phyloP scores from a whole-genome alignment of 106 monocot genomes.

The Iris macrosiphon region DNA sequence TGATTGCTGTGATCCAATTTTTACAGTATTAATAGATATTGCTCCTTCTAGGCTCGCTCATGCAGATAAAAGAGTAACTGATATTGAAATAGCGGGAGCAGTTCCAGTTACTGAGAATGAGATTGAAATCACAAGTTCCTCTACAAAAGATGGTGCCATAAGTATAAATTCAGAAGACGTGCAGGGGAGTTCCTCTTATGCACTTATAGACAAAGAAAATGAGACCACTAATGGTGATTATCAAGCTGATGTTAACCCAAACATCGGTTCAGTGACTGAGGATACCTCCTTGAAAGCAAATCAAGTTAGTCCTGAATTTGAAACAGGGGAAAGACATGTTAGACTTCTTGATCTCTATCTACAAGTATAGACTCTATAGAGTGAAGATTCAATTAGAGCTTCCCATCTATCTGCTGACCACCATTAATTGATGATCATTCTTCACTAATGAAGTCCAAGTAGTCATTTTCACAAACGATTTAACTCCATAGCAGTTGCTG shows the following conservation, averaged over 20 bases:
- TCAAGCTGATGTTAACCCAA: conserved; percentile 12
- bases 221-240: conserved; percentile 18
- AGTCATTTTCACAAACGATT: too few species aligned
- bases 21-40: conserved; percentile 2
- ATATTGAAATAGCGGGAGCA: conserved; percentile 16
- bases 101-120: conserved; percentile 27
- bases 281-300: conserved; percentile 18
- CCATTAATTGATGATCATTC: too few species aligned
- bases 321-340: conserved; percentile 19
- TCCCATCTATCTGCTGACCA: too few species aligned
- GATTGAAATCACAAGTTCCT: conserved; percentile 12
- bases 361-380: too few species aligned
- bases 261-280: conserved; percentile 13
- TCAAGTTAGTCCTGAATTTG: conserved; percentile 22
- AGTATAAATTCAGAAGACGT: conserved; percentile 14
- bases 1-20: too few species aligned
- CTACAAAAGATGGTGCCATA: conserved; percentile 7
- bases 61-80: conserved; percentile 15
- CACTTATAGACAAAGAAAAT: conserved; percentile 7
- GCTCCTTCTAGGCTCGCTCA: conserved; percentile 7
- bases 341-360: too few species aligned
- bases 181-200: conserved; percentile 15
- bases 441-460: too few species aligned
- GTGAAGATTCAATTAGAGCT: too few species aligned
- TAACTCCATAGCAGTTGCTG: too few species aligned